phyloP scores from a whole-genome alignment of 2,329 filamentous ascomycete species.

The Aureobasidium sp. region DNA sequence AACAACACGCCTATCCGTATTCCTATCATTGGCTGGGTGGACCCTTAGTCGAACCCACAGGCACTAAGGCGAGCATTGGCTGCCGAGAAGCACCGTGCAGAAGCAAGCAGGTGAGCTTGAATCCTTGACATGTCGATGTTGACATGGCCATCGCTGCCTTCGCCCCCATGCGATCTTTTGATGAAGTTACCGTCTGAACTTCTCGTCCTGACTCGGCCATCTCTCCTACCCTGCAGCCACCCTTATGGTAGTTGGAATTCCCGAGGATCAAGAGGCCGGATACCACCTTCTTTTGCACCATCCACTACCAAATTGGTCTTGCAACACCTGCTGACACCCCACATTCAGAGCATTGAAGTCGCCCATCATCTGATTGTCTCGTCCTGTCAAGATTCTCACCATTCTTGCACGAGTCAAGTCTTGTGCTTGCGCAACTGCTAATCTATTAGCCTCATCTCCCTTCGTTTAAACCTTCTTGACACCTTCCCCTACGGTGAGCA shows the following conservation, averaged over 20 bases:
- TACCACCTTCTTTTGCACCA: constrained; percentile 5
- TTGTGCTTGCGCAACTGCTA: constrained; percentile 16
- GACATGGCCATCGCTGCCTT: constrained; percentile 10
- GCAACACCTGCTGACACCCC: constrained; percentile 9
- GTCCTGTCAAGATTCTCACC: constrained; percentile 11
- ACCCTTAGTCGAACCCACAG: constrained; percentile 10
- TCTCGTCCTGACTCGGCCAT: constrained; percentile 7
- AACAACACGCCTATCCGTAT: constrained; percentile 8
- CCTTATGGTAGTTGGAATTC: constrained; percentile 3
- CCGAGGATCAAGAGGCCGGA: background rate
- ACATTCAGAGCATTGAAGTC: constrained; percentile 3
- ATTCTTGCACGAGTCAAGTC: constrained; percentile 14
- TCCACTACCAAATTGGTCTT: constrained; percentile 5
- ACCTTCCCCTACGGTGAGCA: constrained; percentile 8
- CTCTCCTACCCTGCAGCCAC: constrained; percentile 8
- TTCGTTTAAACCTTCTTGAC: constrained; percentile 14
- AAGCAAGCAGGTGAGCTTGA: constrained; percentile 12
- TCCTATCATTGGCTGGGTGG: constrained; percentile 10
- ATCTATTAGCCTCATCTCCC: constrained; percentile 15
- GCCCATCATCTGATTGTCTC: constrained; percentile 10
- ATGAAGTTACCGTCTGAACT: constrained; percentile 4
- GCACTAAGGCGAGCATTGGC: constrained; percentile 9
- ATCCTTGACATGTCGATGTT: constrained; percentile 12
- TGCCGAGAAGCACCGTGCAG: constrained; percentile 11
- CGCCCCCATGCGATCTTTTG: constrained; percentile 8